Conservation (phyloP, 2,329 filamentous ascomycete species). For the Fusarium udum region DNA sequence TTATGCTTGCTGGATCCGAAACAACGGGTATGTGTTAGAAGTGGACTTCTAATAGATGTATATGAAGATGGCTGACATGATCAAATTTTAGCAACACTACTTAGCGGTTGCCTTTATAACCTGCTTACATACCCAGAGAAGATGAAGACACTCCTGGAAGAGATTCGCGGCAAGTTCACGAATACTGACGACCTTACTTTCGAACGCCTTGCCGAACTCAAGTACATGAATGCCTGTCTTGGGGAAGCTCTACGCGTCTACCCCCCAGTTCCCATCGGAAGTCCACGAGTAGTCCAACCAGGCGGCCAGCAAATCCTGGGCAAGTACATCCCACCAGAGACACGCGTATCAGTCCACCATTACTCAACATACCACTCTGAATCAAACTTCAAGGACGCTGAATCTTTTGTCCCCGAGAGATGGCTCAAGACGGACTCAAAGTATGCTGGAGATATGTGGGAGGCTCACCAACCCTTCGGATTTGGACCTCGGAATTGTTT, state of each 20-base stretch:
- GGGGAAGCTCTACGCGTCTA: constrained; percentile 4
- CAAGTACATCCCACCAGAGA: constrained; percentile 3
- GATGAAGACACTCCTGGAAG: background rate
- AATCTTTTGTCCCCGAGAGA: background rate
- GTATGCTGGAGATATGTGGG: constrained; percentile 2
- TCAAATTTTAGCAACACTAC: background rate
- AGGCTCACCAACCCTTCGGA: constrained; percentile 3
- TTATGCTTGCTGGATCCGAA: constrained; percentile 25
- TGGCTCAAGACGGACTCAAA: constrained; percentile 9
- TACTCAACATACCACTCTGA: constrained; percentile 15
- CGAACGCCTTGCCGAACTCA: background rate
- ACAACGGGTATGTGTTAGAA: background rate
- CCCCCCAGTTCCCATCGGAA: constrained; percentile 7
- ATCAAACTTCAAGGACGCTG: constrained; percentile 7
- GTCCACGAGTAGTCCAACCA: background rate
- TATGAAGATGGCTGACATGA: background rate
- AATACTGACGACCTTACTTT: background rate
- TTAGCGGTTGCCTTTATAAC: constrained; percentile 5
- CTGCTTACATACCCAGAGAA: background rate
- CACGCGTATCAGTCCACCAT: constrained; percentile 3
- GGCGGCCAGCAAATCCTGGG: constrained; percentile 5
- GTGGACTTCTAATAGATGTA: background rate
- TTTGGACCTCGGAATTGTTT: constrained; percentile 9
- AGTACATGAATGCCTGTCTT: constrained; percentile 11
- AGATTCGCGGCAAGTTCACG: background rate